These are phyloP conservation scores for Yamadazyma trypodendri DNA, from an alignment of 1,139 yeast genomes.

Conservation along the genomic window DNA sequence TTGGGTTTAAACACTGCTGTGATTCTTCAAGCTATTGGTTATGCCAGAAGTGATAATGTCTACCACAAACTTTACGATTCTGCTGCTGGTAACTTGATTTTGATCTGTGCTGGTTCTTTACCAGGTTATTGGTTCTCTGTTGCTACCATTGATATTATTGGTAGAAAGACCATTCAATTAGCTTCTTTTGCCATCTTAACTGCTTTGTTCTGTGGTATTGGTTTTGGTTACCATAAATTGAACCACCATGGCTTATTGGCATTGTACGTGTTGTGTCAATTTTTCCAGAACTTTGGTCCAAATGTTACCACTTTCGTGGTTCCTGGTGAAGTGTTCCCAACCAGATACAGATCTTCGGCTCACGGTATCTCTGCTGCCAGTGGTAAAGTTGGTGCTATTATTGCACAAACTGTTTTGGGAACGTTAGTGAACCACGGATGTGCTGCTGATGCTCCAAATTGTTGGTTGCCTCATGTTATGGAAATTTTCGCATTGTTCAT, in stretches of 20 bases:
- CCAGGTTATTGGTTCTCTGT: slow-evolving; percentile 89
- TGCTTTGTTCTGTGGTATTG: slow-evolving; percentile 65
- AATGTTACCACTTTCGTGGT: slow-evolving; percentile 92
- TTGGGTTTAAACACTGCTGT: slow-evolving; percentile 75
- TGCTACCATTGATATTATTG: slow-evolving; percentile 73
- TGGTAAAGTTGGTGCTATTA: slow-evolving; percentile 95
- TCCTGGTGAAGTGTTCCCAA: slow-evolving; percentile 97
- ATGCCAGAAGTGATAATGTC: slow-evolving; percentile 66
- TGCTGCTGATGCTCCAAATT: slow-evolving; percentile 54
- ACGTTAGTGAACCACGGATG: slow-evolving; percentile 78
- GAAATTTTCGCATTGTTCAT: slow-evolving; percentile 89
- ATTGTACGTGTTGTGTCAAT: slow-evolving; percentile 72
- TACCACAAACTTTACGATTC: slow-evolving; percentile 67
- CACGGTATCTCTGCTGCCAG: slow-evolving; percentile 96
- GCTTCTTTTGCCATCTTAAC: slow-evolving; percentile 73
- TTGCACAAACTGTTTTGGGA: slow-evolving; percentile 91
- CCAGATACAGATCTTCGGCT: slow-evolving; percentile 96
- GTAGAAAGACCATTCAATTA: slow-evolving; percentile 80
- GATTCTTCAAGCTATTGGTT: slow-evolving; percentile 83
- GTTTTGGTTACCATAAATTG: slow-evolving; percentile 74
- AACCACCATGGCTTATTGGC: slow-evolving; percentile 64
- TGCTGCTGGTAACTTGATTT: slow-evolving; percentile 85
- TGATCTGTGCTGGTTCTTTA: slow-evolving; percentile 87
- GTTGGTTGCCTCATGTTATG: slow-evolving; percentile 90
- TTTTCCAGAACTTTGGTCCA: slow-evolving; percentile 91